Evolutionary conservation across 2,329 filamentous ascomycete genomes (phyloP).

Genomic region (Ophiostoma montium): DNA sequence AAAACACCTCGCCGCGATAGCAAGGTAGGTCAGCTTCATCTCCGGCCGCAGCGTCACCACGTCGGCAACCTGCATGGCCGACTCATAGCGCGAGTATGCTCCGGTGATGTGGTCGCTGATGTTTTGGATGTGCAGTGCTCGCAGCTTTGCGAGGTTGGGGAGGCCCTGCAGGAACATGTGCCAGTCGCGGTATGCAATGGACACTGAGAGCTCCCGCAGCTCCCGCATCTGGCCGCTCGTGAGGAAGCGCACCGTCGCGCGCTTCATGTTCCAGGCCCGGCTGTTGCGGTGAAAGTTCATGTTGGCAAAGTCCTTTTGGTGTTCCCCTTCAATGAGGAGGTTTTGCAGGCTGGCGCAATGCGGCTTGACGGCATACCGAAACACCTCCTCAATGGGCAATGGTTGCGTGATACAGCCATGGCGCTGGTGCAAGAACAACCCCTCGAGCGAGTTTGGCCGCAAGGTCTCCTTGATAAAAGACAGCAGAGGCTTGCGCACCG

Average conservation of each 20-base stretch:
- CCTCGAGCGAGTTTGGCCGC: slow-evolving; percentile 66
- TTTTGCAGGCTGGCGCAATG: slow-evolving; percentile 59
- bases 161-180: slow-evolving; percentile 67
- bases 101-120: slow-evolving; percentile 13
- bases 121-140: slow-evolving; percentile 26
- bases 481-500: slow-evolving; percentile 53
- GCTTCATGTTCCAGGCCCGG: slow-evolving; percentile 56
- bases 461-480: slow-evolving; percentile 64
- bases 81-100: slow-evolving; percentile 46
- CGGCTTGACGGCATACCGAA: slow-evolving; percentile 53
- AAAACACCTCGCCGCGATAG: slow-evolving; percentile 64
- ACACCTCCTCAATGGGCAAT: slow-evolving; percentile 55
- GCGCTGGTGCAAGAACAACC: slow-evolving; percentile 57
- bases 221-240: slow-evolving; percentile 63
- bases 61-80: slow-evolving; percentile 64
- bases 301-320: slow-evolving; percentile 28
- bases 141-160: slow-evolving; percentile 54
- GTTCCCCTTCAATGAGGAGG: slow-evolving; percentile 58
- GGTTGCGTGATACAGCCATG: slow-evolving; percentile 35
- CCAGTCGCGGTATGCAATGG: slow-evolving; percentile 65
- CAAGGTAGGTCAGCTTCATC: slow-evolving; percentile 64
- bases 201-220: slow-evolving; percentile 57
- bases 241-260: slow-evolving; percentile 57
- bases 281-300: slow-evolving; percentile 30
- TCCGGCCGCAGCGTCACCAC: slow-evolving; percentile 65